Percentiles rank a stretch among this genome's conserved stretches.
phyloP scores from a whole-genome alignment of 139 green algal genomes.

The Micractinium conductrix region DNA sequence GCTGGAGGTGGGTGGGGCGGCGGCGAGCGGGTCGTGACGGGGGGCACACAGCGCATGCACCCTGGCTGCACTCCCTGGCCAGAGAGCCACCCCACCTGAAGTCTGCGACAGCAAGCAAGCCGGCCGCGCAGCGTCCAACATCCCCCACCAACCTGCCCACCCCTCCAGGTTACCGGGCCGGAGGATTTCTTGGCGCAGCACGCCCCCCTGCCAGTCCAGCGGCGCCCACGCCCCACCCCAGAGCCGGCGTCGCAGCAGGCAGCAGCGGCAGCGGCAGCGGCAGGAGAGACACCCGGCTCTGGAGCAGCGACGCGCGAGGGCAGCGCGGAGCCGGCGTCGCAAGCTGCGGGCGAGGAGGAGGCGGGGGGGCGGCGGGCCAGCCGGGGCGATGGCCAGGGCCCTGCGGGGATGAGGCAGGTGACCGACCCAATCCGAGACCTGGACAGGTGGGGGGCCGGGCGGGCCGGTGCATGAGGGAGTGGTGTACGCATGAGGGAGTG shows the following conservation, averaged over 20 bases:
- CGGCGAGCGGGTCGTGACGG: too few species aligned
- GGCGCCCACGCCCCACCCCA: background rate
- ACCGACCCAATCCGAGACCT: slow-evolving; percentile 39
- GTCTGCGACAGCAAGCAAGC: too few species aligned
- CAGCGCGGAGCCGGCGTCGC: background rate
- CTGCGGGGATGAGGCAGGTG: background rate
- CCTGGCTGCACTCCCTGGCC: too few species aligned
- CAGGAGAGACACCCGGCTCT: too few species aligned
- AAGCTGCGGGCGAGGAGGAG: background rate
- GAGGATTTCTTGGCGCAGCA: slow-evolving; percentile 25
- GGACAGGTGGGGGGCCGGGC: slow-evolving; percentile 22
- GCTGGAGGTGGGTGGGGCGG: too few species aligned
- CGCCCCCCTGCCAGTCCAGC: background rate
- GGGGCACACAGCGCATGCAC: too few species aligned
- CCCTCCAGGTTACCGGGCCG: background rate
- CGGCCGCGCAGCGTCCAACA: too few species aligned
- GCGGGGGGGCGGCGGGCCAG: background rate
- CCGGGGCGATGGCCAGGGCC: too few species aligned
- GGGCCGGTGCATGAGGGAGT: too few species aligned
- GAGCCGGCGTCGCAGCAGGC: background rate
- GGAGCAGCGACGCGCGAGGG: background rate
- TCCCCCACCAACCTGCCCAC: too few species aligned
- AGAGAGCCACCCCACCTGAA: too few species aligned
- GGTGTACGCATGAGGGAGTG: too few species aligned
- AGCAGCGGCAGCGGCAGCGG: background rate